phyloP scores from a whole-genome alignment of 1,284 basidiomycete species.

The Pseudozyma sp. region DNA sequence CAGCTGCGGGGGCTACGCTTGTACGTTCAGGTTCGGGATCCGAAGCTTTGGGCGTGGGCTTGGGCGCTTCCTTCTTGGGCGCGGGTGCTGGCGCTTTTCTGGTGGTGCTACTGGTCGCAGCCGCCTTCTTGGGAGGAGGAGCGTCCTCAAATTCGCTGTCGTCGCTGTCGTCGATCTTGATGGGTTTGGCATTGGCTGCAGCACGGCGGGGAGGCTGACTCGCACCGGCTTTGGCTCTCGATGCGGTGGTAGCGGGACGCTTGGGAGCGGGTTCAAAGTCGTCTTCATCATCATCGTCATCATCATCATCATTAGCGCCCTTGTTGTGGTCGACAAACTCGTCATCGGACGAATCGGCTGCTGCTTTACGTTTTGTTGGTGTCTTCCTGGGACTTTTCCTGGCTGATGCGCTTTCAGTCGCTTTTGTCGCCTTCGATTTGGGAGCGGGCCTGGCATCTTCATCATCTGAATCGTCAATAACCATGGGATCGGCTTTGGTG shows the following conservation, averaged over 20 bases:
- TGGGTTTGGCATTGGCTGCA: slow-evolving; percentile 29
- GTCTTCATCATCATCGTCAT: slow-evolving; percentile 61
- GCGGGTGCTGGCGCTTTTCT: slow-evolving; percentile 6
- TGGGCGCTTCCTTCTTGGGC: slow-evolving; percentile 11
- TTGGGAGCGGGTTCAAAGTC: slow-evolving; percentile 57
- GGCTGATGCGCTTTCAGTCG: background rate
- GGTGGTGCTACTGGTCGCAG: slow-evolving; percentile 7
- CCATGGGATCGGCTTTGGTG: slow-evolving; percentile 39
- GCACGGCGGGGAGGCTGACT: slow-evolving; percentile 11
- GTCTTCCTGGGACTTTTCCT: slow-evolving; percentile 26
- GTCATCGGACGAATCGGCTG: slow-evolving; percentile 18
- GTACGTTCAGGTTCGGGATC: slow-evolving; percentile 33
- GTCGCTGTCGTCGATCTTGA: slow-evolving; percentile 49
- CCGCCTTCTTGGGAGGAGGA: slow-evolving; percentile 29
- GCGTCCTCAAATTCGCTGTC: slow-evolving; percentile 40
- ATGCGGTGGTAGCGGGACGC: slow-evolving; percentile 33
- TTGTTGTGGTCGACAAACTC: slow-evolving; percentile 10
- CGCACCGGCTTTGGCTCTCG: slow-evolving; percentile 17
- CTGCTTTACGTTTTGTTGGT: slow-evolving; percentile 35
- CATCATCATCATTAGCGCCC: slow-evolving; percentile 14
- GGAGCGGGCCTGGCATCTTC: slow-evolving; percentile 15
- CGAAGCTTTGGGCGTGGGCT: background rate
- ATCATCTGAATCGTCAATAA: slow-evolving; percentile 48
- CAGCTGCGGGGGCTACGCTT: slow-evolving; percentile 20
- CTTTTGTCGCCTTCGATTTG: slow-evolving; percentile 1